These are phyloP conservation scores for Oehlia diaphana DNA, from an alignment of 192 early-diverging fungal species.

Conservation along the genomic window DNA sequence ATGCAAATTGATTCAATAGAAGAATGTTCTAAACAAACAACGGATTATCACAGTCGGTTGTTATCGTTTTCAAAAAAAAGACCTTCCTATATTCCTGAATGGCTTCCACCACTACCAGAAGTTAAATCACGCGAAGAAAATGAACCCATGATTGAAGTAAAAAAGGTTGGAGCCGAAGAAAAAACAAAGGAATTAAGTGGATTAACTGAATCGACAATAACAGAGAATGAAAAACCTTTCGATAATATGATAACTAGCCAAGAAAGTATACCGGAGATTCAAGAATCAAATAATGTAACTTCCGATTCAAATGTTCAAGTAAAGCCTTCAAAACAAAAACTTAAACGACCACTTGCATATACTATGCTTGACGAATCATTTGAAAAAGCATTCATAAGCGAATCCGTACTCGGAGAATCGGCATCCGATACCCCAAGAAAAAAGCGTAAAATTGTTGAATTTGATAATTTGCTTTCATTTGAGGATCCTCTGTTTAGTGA, in stretches of 20 bases:
- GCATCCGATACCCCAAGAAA: neutral
- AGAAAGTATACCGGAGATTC: neutral
- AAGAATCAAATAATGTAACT: neutral
- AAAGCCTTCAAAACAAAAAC: neutral
- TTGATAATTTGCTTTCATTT: neutral
- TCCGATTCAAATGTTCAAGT: neutral
- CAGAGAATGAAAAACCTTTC: neutral
- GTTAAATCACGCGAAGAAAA: neutral
- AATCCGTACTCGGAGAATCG: neutral
- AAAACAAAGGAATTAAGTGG: neutral
- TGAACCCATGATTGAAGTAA: neutral
- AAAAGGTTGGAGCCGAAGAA: neutral
- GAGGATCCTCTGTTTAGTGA: neutral
- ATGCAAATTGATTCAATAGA: no score
- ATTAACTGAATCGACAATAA: neutral
- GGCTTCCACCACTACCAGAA: conserved; percentile 15
- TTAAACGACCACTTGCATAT: conserved; percentile 5
- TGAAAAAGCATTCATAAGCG: neutral
- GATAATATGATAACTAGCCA: neutral
- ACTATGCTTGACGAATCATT: neutral
- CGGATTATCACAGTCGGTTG: neutral
- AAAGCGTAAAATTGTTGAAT: conserved; percentile 4
- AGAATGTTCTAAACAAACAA: no score
- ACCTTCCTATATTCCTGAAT: conserved; percentile 10
- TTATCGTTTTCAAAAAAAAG: neutral